Percentiles rank a stretch among this genome's conserved stretches.
These are phyloP conservation scores for Nigrospora osmanthi DNA, from an alignment of 2,329 filamentous ascomycete genomes.

Conservation along the genomic window DNA sequence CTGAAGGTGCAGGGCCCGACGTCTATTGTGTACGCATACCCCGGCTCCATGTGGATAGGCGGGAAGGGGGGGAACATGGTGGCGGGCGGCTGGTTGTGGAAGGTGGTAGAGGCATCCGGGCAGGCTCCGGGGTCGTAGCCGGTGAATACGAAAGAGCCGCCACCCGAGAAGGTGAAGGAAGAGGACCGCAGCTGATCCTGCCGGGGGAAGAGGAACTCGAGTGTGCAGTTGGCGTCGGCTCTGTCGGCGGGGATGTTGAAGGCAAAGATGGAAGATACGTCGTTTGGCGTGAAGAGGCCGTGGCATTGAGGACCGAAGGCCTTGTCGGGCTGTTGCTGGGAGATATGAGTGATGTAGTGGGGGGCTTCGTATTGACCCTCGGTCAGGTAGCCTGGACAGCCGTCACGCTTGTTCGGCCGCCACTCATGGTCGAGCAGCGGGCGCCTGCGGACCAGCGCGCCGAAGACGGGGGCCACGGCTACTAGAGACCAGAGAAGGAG, in stretches of 20 bases:
- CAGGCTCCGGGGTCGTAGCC: slow-evolving; percentile 20
- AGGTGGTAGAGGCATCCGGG: slow-evolving; percentile 19
- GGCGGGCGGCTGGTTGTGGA: slow-evolving; percentile 17
- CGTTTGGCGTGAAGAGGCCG: slow-evolving; percentile 28
- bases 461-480: too few species aligned
- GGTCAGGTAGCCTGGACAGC: slow-evolving; percentile 18
- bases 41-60: slow-evolving; percentile 23
- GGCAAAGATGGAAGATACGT: slow-evolving; percentile 30
- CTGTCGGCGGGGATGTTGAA: slow-evolving; percentile 33
- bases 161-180: slow-evolving; percentile 23
- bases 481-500: too few species aligned
- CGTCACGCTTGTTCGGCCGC: slow-evolving; percentile 8
- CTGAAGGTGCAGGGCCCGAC: slow-evolving; percentile 19
- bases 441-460: slow-evolving; percentile 14
- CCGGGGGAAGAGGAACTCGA: slow-evolving; percentile 36
- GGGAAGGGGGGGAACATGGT: slow-evolving; percentile 18
- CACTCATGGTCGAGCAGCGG: slow-evolving; percentile 14
- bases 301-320: slow-evolving; percentile 29
- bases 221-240: slow-evolving; percentile 32
- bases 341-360: slow-evolving; percentile 24
- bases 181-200: slow-evolving; percentile 23
- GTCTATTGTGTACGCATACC: slow-evolving; percentile 22
- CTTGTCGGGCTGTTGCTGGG: slow-evolving; percentile 21
- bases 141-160: slow-evolving; percentile 25
- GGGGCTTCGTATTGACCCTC: slow-evolving; percentile 20